Evolutionary conservation across 2,329 filamentous ascomycete genomes (phyloP), one percentile per base, ranked within the genome.

Genomic region (Colletotrichum phormii): DNA sequence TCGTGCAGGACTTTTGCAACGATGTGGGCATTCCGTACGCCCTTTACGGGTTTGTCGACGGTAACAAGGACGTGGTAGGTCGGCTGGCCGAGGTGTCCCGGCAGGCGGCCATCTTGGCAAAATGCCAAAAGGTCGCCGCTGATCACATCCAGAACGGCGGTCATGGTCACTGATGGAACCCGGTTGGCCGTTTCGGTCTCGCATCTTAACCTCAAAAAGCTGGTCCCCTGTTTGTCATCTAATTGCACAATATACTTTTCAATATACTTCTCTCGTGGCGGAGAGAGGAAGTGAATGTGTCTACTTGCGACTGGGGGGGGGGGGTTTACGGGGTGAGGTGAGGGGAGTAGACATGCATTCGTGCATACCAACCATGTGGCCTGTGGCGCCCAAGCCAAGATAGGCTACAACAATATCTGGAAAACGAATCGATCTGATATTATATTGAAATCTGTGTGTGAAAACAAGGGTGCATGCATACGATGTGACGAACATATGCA

Each of bases 21-120:
- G 95, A 97, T 31, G 94, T 94, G 0, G 91, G 90, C 18, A 94
- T 98, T 69, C 94, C 94, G 1, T 98, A 98, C 79, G 93, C 94
- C 6, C 87, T 97, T 64, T 95, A 95, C 78, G 94, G 94, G 1
- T 98, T 98, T 79, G 89, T 94, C 22, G 90, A 95, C 76, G 93
- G 95, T 6, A 98, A 97, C 81, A 92, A 92, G 82, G 87, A 94
- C 76, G 94, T 98, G 13, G 89, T 98, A 77, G 88, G 93, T 18
- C 88, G 90, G 57, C 86, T 98, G 61, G 92, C 90, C 4, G 94
- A 98, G 78, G 92, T 98, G 2, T 92, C 92, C 31, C 91, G 91
- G 78, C 95, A 97, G 83, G 93, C 94, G 13, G 89, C 90, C 64
- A 94, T 96, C 69, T 84, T 95, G 76, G 89, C 91, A 55, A 94